Conservation (phyloP, 495 filamentous ascomycete genomes). For the Xylaria sp. region DNA sequence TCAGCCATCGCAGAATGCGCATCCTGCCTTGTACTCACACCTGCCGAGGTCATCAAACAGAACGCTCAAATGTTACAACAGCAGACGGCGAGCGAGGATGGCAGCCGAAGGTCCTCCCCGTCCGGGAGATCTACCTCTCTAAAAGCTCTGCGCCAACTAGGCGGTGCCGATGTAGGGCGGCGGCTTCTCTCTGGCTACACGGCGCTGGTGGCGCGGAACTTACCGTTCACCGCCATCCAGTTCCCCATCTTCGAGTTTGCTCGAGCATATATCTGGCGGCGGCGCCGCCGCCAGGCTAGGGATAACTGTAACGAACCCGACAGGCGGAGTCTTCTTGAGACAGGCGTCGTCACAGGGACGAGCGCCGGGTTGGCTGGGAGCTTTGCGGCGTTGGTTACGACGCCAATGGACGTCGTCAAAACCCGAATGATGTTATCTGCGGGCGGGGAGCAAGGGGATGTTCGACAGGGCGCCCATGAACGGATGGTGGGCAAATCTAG, state of each 20-base stretch:
- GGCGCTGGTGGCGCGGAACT: constrained; percentile 76
- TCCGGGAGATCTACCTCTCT: constrained; percentile 48
- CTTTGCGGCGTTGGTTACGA: constrained; percentile 74
- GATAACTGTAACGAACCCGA: constrained; percentile 18
- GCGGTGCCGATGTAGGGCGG: constrained; percentile 38
- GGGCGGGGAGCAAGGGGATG: constrained; percentile 35
- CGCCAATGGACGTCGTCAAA: constrained; percentile 85
- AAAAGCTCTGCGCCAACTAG: constrained; percentile 50
- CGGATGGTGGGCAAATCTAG: constrained; percentile 37
- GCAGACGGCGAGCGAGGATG: constrained; percentile 2
- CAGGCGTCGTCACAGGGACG: constrained; percentile 70
- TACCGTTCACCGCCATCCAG: constrained; percentile 87
- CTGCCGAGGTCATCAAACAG: constrained; percentile 91
- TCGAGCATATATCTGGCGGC: constrained; percentile 49
- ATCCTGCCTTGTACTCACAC: constrained; percentile 84
- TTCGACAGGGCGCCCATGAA: constrained; percentile 35
- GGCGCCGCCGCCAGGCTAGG: constrained; percentile 35
- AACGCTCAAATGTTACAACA: constrained; percentile 77
- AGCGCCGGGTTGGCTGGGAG: constrained; percentile 73
- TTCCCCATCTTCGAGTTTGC: constrained; percentile 85
- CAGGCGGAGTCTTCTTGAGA: constrained; percentile 57
- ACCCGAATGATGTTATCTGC: constrained; percentile 74
- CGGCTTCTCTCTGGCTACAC: constrained; percentile 79
- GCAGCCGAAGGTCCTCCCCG: constrained; percentile 8
- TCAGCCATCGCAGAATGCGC: constrained; percentile 79